These are phyloP conservation scores for Termitomyces sp. DNA, from an alignment of 768 basidiomycete genomes.

Conservation along the genomic window DNA sequence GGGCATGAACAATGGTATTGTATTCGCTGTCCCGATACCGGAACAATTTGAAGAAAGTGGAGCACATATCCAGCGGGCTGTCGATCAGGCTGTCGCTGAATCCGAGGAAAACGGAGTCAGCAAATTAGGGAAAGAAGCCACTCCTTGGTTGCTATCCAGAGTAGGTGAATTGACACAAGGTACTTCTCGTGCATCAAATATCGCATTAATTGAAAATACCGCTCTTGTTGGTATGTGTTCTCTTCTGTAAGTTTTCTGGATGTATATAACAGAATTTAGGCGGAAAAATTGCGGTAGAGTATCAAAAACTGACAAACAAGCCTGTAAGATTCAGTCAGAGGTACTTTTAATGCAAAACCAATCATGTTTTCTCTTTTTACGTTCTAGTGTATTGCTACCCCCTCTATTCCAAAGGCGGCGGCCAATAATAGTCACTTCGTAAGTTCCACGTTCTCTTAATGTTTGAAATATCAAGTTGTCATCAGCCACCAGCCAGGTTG, in stretches of 20 bases:
- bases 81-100: conserved; percentile 82
- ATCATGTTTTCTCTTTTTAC: background rate
- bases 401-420: background rate
- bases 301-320: conserved; percentile 44
- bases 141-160: conserved; percentile 88
- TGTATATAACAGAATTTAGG: conserved; percentile 34
- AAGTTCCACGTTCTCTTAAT: conserved; percentile 1
- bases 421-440: background rate
- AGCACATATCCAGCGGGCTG: conserved; percentile 60
- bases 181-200: conserved; percentile 67
- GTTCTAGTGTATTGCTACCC: background rate
- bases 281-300: conserved; percentile 72
- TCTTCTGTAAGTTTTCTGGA: background rate
- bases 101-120: conserved; percentile 77
- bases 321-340: conserved; percentile 24
- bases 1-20: conserved; percentile 65
- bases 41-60: conserved; percentile 65
- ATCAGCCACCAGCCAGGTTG: conserved; percentile 38
- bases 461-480: background rate
- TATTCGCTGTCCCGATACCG: conserved; percentile 91
- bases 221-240: conserved; percentile 65
- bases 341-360: conserved; percentile 1
- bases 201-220: conserved; percentile 87
- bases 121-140: conserved; percentile 81
- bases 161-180: conserved; percentile 78